Conservation (phyloP, 306 rosid species). For the Malus domestica region ASM211411v1 NC_041799.1:28624501-28625000, state of each 20-base stretch:
- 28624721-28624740: neutral
- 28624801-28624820: neutral
- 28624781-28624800: neutral
- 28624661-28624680: slow-evolving; percentile 66
- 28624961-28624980: neutral
- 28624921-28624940: neutral
- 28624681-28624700: slow-evolving; percentile 84
- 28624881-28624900: neutral
- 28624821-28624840: neutral
- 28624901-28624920: neutral
- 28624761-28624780: neutral
- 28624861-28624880: neutral
- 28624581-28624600: neutral
- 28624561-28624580: neutral
- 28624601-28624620: slow-evolving; percentile 67
- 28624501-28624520: neutral
- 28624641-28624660: slow-evolving; percentile 52
- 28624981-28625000: neutral
- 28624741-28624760: neutral
- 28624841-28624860: neutral
- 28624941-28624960: neutral
- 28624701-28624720: slow-evolving; percentile 65
- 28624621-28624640: slow-evolving; percentile 68
- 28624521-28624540: too few species aligned
- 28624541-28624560: neutral